These are phyloP conservation scores for Karstenula rhodostoma DNA, from an alignment of 2,329 filamentous ascomycete genomes.

Conservation along the genomic window DNA sequence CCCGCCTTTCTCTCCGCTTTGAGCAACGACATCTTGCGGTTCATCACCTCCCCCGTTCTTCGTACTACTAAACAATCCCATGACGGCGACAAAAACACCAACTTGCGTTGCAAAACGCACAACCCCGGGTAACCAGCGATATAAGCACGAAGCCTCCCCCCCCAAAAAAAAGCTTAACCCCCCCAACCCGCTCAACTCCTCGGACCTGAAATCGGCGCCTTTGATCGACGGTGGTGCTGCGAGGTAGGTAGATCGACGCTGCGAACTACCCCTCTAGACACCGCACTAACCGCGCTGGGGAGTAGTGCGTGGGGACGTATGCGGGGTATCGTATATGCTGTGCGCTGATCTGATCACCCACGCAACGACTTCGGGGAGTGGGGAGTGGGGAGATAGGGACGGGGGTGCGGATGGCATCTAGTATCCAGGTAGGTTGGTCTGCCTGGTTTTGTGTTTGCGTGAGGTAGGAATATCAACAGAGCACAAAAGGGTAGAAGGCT, in stretches of 20 bases:
- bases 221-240: neutral
- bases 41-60: neutral
- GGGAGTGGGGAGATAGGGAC: neutral
- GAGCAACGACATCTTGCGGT: neutral
- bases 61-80: neutral
- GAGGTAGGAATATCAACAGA: too few relatives aligned
- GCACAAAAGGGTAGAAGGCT: too few relatives aligned
- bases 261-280: neutral
- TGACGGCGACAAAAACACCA: neutral
- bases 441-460: too few relatives aligned
- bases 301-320: neutral
- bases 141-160: conserved; percentile 12
- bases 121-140: neutral
- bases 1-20: neutral
- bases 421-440: too few relatives aligned
- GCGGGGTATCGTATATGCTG: conserved; percentile 2
- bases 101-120: too few relatives aligned
- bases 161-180: conserved; percentile 17
- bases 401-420: too few relatives aligned
- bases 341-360: neutral
- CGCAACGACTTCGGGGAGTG: too few relatives aligned
- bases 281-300: neutral
- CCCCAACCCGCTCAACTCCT: neutral
- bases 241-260: neutral
- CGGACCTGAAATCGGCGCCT: conserved; percentile 3